These are phyloP conservation scores for Dactylellina sp. DNA, from an alignment of 2,329 filamentous ascomycete species.

Conservation along the genomic window DNA sequence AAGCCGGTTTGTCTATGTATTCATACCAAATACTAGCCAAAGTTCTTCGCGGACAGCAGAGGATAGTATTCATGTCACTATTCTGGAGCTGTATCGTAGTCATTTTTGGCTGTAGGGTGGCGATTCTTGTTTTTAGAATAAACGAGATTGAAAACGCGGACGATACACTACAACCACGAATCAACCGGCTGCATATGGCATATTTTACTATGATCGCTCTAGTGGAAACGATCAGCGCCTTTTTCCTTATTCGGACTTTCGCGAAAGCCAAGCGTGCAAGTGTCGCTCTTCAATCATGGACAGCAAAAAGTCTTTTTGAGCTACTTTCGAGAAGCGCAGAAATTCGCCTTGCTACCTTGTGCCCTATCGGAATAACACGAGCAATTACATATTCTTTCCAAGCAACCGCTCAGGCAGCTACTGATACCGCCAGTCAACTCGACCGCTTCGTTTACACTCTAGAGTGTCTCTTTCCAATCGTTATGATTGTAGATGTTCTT, in stretches of 20 bases:
- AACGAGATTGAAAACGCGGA: conserved; percentile 61
- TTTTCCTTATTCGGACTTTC: conserved; percentile 65
- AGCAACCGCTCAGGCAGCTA: conserved; percentile 63
- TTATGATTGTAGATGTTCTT: conserved; percentile 64
- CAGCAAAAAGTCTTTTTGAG: conserved; percentile 62
- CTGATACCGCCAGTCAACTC: conserved; percentile 63
- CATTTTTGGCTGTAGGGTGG: conserved; percentile 67
- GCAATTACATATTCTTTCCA: conserved; percentile 66
- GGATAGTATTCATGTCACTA: conserved; percentile 67
- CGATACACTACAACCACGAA: conserved; percentile 60
- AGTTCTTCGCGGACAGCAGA: conserved; percentile 65
- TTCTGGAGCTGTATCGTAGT: conserved; percentile 71
- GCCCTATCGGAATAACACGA: conserved; percentile 64
- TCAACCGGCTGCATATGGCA: conserved; percentile 65
- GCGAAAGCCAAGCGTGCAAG: conserved; percentile 35
- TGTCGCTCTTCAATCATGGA: conserved; percentile 61
- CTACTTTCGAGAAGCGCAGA: conserved; percentile 65
- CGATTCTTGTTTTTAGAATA: conserved; percentile 62
- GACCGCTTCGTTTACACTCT: conserved; percentile 65
- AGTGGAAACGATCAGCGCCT: conserved; percentile 64
- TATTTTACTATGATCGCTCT: conserved; percentile 66
- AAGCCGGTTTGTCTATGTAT: conserved; percentile 66
- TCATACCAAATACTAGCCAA: conserved; percentile 69
- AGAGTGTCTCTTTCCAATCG: conserved; percentile 65
- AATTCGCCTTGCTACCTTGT: conserved; percentile 64